Conservation (phyloP, 805 yeast species). For the Cyberlindnera veronae region DNA sequence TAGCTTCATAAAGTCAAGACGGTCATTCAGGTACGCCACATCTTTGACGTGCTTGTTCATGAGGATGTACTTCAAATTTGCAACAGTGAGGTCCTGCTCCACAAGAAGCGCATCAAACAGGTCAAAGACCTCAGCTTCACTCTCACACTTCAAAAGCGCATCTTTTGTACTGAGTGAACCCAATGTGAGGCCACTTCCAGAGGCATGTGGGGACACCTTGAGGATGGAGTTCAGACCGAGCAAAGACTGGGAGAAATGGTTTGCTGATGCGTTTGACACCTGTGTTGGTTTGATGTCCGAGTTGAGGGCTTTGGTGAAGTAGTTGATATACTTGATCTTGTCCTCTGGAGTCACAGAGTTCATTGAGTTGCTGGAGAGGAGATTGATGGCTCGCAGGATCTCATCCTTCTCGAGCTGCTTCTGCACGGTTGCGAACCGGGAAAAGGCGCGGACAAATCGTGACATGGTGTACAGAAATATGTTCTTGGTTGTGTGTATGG, state of each 20-base stretch:
- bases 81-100: conserved; percentile 5
- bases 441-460: conserved; percentile 6
- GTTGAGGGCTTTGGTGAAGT: conserved; percentile 18
- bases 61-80: conserved; percentile 13
- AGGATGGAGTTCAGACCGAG: conserved; percentile 15
- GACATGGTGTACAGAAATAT: conserved; percentile 2
- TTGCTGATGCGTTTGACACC: background rate
- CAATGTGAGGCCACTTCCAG: no score
- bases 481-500: no score
- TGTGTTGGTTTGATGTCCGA: conserved; percentile 11
- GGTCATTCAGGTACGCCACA: conserved; percentile 10
- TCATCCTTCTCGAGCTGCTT: conserved; percentile 14
- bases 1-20: conserved; percentile 13
- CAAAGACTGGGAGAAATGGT: conserved; percentile 19
- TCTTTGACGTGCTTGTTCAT: conserved; percentile 9
- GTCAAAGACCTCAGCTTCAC: conserved; percentile 6
- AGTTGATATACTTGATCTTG: conserved; percentile 16
- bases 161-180: conserved; percentile 9
- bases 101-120: conserved; percentile 17
- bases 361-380: conserved; percentile 7
- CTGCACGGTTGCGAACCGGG: background rate
- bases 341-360: conserved; percentile 12
- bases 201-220: conserved; percentile 1
- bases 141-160: conserved; percentile 2
- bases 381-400: conserved; percentile 11